These are phyloP conservation scores for Tolypocladium pustulatum DNA, from an alignment of 2,329 filamentous ascomycete genomes.

Conservation along the genomic window DNA sequence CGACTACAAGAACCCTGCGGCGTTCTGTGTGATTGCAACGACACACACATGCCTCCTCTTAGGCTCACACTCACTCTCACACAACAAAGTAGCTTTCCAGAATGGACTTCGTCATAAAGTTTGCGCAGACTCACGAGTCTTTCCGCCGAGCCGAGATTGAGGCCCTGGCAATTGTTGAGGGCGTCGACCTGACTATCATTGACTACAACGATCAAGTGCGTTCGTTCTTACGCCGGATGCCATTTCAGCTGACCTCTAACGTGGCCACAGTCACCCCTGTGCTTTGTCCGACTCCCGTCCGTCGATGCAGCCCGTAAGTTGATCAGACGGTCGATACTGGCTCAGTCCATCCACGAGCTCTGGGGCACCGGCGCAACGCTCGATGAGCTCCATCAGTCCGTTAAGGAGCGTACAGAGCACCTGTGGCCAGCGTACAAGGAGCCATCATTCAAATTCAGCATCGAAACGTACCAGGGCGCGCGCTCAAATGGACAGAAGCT, in stretches of 20 bases:
- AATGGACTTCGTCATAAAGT: constrained; percentile 79
- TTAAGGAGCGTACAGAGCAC: constrained; percentile 46
- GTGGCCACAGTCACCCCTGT: constrained; percentile 66
- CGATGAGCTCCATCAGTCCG: constrained; percentile 54
- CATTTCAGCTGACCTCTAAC: constrained; percentile 7
- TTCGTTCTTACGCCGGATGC: constrained; percentile 7
- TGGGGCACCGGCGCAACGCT: constrained; percentile 69
- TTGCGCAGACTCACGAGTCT: constrained; percentile 82
- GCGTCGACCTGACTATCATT: constrained; percentile 60
- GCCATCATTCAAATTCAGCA: constrained; percentile 68
- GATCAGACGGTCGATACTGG: constrained; percentile 67
- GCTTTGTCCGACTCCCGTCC: constrained; percentile 60
- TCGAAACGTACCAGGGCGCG: constrained; percentile 75
- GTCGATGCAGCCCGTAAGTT: constrained; percentile 54
- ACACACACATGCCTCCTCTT: neutral
- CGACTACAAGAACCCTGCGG: neutral
- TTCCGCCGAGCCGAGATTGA: constrained; percentile 80
- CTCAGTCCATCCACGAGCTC: constrained; percentile 76
- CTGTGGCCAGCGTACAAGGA: constrained; percentile 57
- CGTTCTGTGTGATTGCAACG: neutral
- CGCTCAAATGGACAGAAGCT: constrained; percentile 52
- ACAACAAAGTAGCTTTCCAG: neutral
- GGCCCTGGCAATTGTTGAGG: constrained; percentile 61
- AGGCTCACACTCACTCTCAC: neutral
- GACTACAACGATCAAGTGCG: constrained; percentile 65